Conservation (phyloP, 78 protist genomes). For the Speleostelium caveatum region DNA sequence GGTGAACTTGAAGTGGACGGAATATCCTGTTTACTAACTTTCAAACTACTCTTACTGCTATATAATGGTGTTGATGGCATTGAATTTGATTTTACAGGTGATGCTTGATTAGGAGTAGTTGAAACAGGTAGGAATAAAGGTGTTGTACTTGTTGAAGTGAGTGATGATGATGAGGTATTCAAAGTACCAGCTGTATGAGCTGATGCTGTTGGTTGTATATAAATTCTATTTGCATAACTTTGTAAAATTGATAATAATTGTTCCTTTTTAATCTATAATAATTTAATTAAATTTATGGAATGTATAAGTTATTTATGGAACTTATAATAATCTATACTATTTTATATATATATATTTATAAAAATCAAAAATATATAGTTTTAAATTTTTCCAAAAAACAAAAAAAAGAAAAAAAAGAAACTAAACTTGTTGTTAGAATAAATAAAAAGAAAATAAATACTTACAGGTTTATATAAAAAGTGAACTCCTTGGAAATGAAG, state of each 20-base stretch:
- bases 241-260: conserved; percentile 9
- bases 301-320: too few relatives aligned
- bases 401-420: neutral
- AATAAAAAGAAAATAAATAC: too few relatives aligned
- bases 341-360: too few relatives aligned
- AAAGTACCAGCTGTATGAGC: neutral
- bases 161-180: neutral
- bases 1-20: too few relatives aligned
- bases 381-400: neutral
- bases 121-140: too few relatives aligned
- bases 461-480: conserved; percentile 51
- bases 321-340: too few relatives aligned
- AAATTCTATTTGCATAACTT: neutral
- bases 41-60: neutral
- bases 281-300: too few relatives aligned
- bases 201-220: neutral
- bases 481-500: conserved; percentile 21
- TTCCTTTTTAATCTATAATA: conserved; percentile 66
- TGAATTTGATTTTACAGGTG: neutral
- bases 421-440: neutral
- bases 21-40: too few relatives aligned
- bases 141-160: too few relatives aligned
- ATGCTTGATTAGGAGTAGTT: neutral
- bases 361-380: neutral
- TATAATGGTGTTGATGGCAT: conserved; percentile 16